Evolutionary conservation across 2,329 filamentous ascomycete genomes (phyloP).

Genomic region (Thelonectria olida): DNA sequence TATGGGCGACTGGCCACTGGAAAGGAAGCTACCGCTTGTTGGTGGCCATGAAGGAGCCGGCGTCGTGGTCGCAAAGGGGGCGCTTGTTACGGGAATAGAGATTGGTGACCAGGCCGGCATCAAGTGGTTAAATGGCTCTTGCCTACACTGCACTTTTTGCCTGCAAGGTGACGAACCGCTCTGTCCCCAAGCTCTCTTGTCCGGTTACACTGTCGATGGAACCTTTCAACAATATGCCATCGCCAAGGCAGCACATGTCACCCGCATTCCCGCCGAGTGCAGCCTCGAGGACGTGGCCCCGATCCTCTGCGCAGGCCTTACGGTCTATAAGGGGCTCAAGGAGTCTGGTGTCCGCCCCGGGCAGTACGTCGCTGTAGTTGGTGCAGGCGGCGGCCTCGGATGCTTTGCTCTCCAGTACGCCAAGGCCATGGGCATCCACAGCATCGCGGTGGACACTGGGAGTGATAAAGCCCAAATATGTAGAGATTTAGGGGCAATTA

Average conservation of each 20-base stretch:
- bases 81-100: conserved; percentile 79
- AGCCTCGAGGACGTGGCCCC: conserved; percentile 81
- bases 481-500: too few relatives aligned
- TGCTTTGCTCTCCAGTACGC: conserved; percentile 86
- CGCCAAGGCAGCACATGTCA: conserved; percentile 88
- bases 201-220: conserved; percentile 92
- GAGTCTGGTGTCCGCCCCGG: conserved; percentile 80
- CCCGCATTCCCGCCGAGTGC: conserved; percentile 80
- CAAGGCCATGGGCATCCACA: conserved; percentile 85
- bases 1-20: conserved; percentile 89
- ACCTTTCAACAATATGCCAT: conserved; percentile 93
- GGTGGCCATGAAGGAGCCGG: conserved; percentile 86
- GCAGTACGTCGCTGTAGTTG: conserved; percentile 84
- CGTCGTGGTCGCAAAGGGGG: conserved; percentile 81
- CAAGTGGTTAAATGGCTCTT: conserved; percentile 93
- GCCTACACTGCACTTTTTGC: conserved; percentile 86
- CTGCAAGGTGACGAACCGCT: conserved; percentile 83
- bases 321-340: conserved; percentile 90
- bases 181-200: conserved; percentile 78
- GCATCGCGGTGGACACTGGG: conserved; percentile 85
- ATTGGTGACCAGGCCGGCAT: conserved; percentile 88
- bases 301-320: conserved; percentile 85
- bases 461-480: too few relatives aligned
- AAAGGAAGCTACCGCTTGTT: conserved; percentile 82
- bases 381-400: conserved; percentile 85